phyloP scores from a whole-genome alignment of 352 stramenopile species.

The Thalassiosira exigua region DNA sequence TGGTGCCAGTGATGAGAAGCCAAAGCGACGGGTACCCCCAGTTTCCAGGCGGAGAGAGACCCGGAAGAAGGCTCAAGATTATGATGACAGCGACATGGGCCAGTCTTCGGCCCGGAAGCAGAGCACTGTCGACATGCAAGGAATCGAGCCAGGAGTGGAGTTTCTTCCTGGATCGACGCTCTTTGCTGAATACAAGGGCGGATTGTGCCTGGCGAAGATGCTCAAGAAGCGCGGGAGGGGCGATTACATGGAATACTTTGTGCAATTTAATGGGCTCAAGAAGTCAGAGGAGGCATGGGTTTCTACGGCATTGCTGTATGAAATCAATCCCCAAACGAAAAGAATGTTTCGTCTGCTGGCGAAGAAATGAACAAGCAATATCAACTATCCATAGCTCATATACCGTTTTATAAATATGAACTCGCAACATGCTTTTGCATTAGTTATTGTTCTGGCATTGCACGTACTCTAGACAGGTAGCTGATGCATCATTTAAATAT shows the following conservation, averaged over 20 bases:
- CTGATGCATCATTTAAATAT: too few relatives aligned
- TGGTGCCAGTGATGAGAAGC: conserved; percentile 7
- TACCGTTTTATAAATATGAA: not conserved
- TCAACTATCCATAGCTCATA: not conserved
- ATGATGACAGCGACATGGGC: conserved; percentile 9
- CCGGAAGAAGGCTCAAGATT: conserved; percentile 43
- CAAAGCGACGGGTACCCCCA: conserved; percentile 24
- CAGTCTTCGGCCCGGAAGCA: conserved; percentile 13
- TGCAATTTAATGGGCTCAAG: conserved; percentile 57
- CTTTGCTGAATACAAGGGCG: conserved; percentile 58
- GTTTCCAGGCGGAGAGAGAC: conserved; percentile 19
- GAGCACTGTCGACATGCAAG: conserved; percentile 42
- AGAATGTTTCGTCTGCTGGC: conserved; percentile 44
- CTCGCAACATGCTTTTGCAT: not conserved
- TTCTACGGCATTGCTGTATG: conserved; percentile 53
- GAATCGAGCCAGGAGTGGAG: conserved; percentile 60
- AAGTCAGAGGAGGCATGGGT: conserved; percentile 55
- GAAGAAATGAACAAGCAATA: not conserved
- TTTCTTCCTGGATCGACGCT: conserved; percentile 70
- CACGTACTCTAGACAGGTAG: too few relatives aligned
- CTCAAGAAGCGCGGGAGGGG: conserved; percentile 68
- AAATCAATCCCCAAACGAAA: conserved; percentile 73
- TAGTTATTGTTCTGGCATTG: too few relatives aligned
- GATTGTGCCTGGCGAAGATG: conserved; percentile 63
- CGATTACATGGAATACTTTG: conserved; percentile 66